These are phyloP conservation scores for Cetradonia linearis DNA, from an alignment of 495 filamentous ascomycete species.

Conservation along the genomic window DNA sequence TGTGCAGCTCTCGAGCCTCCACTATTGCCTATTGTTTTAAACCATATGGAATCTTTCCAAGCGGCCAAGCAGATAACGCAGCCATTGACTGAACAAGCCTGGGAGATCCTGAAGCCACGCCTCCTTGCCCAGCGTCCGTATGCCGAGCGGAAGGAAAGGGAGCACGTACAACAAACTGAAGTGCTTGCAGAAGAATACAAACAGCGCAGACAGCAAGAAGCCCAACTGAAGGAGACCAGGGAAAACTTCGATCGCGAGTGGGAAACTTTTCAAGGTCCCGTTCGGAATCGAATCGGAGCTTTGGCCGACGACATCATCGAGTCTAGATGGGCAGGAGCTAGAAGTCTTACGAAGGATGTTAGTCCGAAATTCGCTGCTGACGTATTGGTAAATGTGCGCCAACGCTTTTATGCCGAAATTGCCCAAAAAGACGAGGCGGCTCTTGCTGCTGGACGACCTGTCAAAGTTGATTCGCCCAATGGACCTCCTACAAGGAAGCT, in stretches of 20 bases:
- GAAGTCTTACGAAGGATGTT: conserved; percentile 46
- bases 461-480: conserved; percentile 38
- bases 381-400: conserved; percentile 51
- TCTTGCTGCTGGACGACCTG: conserved; percentile 34
- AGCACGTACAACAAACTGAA: conserved; percentile 32
- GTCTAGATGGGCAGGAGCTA: conserved; percentile 46
- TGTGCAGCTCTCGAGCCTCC: conserved; percentile 53
- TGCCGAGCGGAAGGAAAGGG: conserved; percentile 46
- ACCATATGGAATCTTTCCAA: conserved; percentile 58
- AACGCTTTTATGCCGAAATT: conserved; percentile 50
- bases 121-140: conserved; percentile 51
- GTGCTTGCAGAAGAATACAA: conserved; percentile 36
- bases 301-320: conserved; percentile 57
- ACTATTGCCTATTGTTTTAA: conserved; percentile 45
- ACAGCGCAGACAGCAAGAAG: conserved; percentile 36
- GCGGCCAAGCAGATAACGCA: conserved; percentile 56
- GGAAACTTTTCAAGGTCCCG: conserved; percentile 55
- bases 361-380: conserved; percentile 56
- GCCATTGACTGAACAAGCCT: conserved; percentile 52
- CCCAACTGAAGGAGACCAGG: conserved; percentile 44
- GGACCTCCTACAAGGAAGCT: conserved; percentile 47
- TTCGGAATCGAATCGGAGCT: conserved; percentile 47
- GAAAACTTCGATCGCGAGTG: conserved; percentile 53
- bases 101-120: conserved; percentile 54
- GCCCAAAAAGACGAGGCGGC: conserved; percentile 39